Conservation (phyloP, 1,284 basidiomycete genomes). For the Abortiporus biennis region DNA sequence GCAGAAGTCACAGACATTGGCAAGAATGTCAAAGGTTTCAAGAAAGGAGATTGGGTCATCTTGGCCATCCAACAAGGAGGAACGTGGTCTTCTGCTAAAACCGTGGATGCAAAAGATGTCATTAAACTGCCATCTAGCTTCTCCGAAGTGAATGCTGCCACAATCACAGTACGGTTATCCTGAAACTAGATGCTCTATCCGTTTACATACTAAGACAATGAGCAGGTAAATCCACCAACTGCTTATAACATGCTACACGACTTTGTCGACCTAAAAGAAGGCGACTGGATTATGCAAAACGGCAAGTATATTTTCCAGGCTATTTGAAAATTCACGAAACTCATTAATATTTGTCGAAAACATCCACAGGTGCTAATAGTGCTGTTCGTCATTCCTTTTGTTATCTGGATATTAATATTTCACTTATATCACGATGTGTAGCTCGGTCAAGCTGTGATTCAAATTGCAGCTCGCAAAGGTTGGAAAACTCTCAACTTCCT, state of each 20-base stretch:
- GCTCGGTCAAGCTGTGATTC: conserved; percentile 78
- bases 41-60: conserved; percentile 69
- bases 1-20: conserved; percentile 63
- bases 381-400: conserved; percentile 55
- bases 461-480: conserved; percentile 65
- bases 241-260: conserved; percentile 77
- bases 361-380: conserved; percentile 60
- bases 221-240: conserved; percentile 76
- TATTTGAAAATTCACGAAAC: neutral
- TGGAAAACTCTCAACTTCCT: conserved; percentile 77
- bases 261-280: conserved; percentile 55
- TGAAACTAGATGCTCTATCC: no score
- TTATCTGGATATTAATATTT: conserved; percentile 1
- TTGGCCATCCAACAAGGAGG: conserved; percentile 65
- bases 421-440: conserved; percentile 19
- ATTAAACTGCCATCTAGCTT: conserved; percentile 52
- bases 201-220: neutral
- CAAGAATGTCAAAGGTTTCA: conserved; percentile 39
- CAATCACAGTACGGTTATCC: conserved; percentile 65
- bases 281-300: conserved; percentile 79
- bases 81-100: conserved; percentile 69
- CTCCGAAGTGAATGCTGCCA: conserved; percentile 64
- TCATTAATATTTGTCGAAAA: no score
- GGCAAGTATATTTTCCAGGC: conserved; percentile 29
- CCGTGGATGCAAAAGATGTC: conserved; percentile 50